Conservation (phyloP, 352 stramenopile species). For the Phytophthora lateralis region DNA sequence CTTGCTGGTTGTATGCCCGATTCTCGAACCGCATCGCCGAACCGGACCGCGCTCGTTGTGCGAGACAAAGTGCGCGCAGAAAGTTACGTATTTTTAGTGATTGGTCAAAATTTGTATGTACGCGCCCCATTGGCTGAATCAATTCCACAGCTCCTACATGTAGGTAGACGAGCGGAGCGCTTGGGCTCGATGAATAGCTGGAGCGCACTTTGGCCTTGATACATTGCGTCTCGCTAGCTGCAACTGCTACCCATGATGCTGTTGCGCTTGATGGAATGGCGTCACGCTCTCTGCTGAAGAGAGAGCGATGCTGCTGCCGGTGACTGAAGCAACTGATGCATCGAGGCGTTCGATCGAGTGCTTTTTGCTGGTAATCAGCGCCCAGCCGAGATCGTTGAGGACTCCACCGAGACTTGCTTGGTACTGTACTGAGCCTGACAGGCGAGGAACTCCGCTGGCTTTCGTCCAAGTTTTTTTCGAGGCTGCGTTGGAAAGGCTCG, state of each 20-base stretch:
- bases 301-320: background rate
- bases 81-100: background rate
- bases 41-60: constrained; percentile 8
- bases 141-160: background rate
- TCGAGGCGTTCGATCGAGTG: no score
- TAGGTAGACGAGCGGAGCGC: no score
- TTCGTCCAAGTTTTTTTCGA: constrained; percentile 25
- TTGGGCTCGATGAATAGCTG: no score
- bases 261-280: background rate
- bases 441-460: constrained; percentile 18
- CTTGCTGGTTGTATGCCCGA: background rate
- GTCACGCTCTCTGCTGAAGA: background rate
- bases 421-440: constrained; percentile 16
- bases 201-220: background rate
- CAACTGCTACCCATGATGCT: background rate
- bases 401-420: constrained; percentile 27
- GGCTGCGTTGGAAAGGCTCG: constrained; percentile 14
- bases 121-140: constrained; percentile 6
- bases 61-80: constrained; percentile 1
- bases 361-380: constrained; percentile 8
- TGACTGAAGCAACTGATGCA: no score
- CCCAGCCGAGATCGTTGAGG: constrained; percentile 24
- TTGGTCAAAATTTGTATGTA: background rate
- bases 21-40: constrained; percentile 7
- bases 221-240: background rate